Conservation (phyloP, 805 yeast genomes). For the Suhomyces sp. region DNA sequence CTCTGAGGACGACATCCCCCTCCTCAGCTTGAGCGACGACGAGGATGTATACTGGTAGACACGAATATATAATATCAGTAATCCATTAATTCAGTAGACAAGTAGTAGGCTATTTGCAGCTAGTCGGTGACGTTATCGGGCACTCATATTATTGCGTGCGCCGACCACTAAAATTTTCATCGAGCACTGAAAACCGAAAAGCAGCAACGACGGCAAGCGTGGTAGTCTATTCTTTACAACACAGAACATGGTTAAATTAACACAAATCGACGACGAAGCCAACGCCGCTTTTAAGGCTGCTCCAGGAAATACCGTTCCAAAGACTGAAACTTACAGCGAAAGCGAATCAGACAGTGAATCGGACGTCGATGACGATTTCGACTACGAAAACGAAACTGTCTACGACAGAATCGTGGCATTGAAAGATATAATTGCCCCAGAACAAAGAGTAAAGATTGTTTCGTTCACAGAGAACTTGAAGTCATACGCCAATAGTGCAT, state of each 20-base stretch:
- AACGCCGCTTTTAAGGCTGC: slow-evolving; percentile 35
- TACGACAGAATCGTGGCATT: slow-evolving; percentile 87
- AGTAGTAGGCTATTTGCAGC: too few species aligned
- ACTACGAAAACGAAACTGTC: slow-evolving; percentile 75
- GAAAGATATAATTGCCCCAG: slow-evolving; percentile 88
- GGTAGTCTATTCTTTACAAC: background rate
- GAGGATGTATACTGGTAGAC: slow-evolving; percentile 9
- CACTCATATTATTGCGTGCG: background rate
- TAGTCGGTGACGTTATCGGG: background rate
- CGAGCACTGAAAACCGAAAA: background rate
- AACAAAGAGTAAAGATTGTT: slow-evolving; percentile 56
- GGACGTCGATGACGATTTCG: slow-evolving; percentile 67
- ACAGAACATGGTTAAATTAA: slow-evolving; percentile 68
- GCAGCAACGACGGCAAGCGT: background rate
- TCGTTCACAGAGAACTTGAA: slow-evolving; percentile 31
- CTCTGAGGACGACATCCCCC: slow-evolving; percentile 18
- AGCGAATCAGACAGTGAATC: slow-evolving; percentile 41
- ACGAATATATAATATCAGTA: background rate
- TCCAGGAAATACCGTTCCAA: slow-evolving; percentile 28
- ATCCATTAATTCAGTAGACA: too few species aligned
- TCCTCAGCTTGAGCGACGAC: slow-evolving; percentile 15
- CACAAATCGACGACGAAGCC: slow-evolving; percentile 64
- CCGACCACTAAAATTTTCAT: slow-evolving; percentile 2
- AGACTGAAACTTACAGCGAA: slow-evolving; percentile 27
- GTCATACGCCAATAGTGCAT: slow-evolving; percentile 38